Conservation (phyloP, 768 basidiomycete genomes). For the Butyriboletus loyo region DNA sequence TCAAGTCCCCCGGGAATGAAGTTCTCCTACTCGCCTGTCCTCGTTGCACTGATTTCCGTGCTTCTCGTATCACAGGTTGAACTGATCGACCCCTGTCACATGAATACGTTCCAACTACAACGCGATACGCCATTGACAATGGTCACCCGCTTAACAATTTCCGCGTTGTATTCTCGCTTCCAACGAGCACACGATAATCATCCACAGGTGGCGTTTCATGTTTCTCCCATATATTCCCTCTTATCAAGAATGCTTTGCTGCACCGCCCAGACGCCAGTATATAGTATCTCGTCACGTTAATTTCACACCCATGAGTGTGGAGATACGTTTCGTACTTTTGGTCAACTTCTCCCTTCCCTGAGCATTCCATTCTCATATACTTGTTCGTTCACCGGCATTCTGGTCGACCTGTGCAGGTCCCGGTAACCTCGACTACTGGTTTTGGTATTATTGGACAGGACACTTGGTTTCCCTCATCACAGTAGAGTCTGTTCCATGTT, state of each 20-base stretch:
- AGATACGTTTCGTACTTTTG: constrained; percentile 1
- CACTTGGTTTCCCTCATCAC: neutral
- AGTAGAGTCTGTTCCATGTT: neutral
- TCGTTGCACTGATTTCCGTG: constrained; percentile 11
- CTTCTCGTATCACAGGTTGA: constrained; percentile 9
- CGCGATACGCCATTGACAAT: neutral
- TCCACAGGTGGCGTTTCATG: constrained; percentile 3
- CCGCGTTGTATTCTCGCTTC: constrained; percentile 2
- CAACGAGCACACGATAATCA: constrained; percentile 4
- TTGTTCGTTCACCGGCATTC: neutral
- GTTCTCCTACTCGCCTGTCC: neutral
- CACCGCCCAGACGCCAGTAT: neutral
- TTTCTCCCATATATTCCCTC: neutral
- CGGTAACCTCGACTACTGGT: neutral
- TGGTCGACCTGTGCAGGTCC: neutral
- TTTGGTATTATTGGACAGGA: neutral
- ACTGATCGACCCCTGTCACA: constrained; percentile 11
- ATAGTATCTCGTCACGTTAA: constrained; percentile 8
- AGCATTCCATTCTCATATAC: constrained; percentile 2
- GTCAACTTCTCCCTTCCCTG: constrained; percentile 1
- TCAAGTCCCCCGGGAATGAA: constrained; percentile 15
- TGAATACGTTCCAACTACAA: constrained; percentile 12
- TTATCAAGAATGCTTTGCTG: constrained; percentile 2
- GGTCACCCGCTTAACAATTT: constrained; percentile 7
- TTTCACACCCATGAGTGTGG: constrained; percentile 13